A percentile compares a stretch with the other conserved stretches of the same genome.
Conservation (phyloP, 1,284 basidiomycete genomes). For the Flammula alnicola region DNA sequence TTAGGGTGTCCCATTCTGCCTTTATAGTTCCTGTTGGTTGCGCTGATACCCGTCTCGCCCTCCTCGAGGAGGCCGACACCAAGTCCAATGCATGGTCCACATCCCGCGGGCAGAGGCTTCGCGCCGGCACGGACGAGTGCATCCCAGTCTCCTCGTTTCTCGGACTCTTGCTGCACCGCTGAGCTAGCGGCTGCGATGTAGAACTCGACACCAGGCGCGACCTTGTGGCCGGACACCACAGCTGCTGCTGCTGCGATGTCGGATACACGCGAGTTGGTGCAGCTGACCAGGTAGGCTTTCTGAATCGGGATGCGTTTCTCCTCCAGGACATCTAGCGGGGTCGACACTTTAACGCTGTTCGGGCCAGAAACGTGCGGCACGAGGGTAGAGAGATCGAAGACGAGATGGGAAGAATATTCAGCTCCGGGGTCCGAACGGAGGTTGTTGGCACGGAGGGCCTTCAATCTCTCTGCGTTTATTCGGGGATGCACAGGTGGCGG, state of each 20-base stretch:
- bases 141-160: conserved; percentile 89
- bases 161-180: conserved; percentile 89
- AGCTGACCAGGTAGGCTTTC: conserved; percentile 98
- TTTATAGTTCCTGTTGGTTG: conserved; percentile 99
- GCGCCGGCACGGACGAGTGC: conserved; percentile 87
- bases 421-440: conserved; percentile 81
- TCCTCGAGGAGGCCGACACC: conserved; percentile 93
- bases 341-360: conserved; percentile 97
- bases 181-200: conserved; percentile 97
- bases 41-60: conserved; percentile 94
- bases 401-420: conserved; percentile 86
- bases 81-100: conserved; percentile 97
- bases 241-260: conserved; percentile 93
- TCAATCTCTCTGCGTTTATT: conserved; percentile 79
- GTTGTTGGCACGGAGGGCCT: conserved; percentile 60
- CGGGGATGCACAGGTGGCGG: conserved; percentile 85
- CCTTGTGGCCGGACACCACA: conserved; percentile 84
- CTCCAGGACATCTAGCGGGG: conserved; percentile 84
- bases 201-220: conserved; percentile 93
- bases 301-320: conserved; percentile 82
- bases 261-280: conserved; percentile 96
- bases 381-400: conserved; percentile 92
- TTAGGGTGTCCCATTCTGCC: conserved; percentile 97
- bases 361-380: conserved; percentile 96
- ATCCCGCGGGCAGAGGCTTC: conserved; percentile 92